A percentile compares a stretch with the other conserved stretches of the same genome.
These are phyloP conservation scores for Collybia sordida DNA, from an alignment of 768 basidiomycete species.

Conservation along the genomic window DNA sequence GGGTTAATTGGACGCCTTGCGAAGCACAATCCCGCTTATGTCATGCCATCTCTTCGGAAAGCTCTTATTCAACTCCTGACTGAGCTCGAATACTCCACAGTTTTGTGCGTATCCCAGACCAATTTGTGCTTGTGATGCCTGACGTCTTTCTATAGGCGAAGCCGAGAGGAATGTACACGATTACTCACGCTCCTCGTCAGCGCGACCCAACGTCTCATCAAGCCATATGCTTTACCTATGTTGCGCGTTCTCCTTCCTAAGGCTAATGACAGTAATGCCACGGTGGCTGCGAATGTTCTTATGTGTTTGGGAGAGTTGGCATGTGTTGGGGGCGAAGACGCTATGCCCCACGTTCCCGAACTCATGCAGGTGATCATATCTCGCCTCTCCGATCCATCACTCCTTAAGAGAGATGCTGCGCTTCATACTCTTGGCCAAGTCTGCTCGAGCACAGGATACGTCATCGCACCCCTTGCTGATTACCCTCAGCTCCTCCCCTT, in stretches of 20 bases:
- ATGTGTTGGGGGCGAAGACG: slow-evolving; percentile 91
- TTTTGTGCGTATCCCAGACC: slow-evolving; percentile 43
- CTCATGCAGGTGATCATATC: slow-evolving; percentile 90
- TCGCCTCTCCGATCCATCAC: slow-evolving; percentile 86
- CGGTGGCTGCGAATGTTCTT: slow-evolving; percentile 89
- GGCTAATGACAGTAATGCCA: slow-evolving; percentile 80
- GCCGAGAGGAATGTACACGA: slow-evolving; percentile 89
- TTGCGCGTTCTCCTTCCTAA: slow-evolving; percentile 90
- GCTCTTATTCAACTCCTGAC: slow-evolving; percentile 94
- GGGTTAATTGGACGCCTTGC: slow-evolving; percentile 90
- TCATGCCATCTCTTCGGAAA: slow-evolving; percentile 96
- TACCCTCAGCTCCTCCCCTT: slow-evolving; percentile 89
- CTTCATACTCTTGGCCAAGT: slow-evolving; percentile 93
- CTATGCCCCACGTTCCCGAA: slow-evolving; percentile 76
- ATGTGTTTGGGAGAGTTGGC: slow-evolving; percentile 94
- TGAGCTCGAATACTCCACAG: slow-evolving; percentile 93
- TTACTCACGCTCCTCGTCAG: slow-evolving; percentile 87
- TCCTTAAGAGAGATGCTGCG: slow-evolving; percentile 90
- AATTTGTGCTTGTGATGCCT: background rate
- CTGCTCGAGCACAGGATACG: slow-evolving; percentile 94
- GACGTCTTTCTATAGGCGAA: slow-evolving; percentile 49
- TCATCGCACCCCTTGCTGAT: slow-evolving; percentile 87
- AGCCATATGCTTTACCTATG: slow-evolving; percentile 93
- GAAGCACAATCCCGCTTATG: slow-evolving; percentile 95
- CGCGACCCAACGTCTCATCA: slow-evolving; percentile 91